Evolutionary conservation across 164 flowering plant species (phyloP), one percentile per base, ranked within the genome.

Genomic region (Piper betle): DNA sequence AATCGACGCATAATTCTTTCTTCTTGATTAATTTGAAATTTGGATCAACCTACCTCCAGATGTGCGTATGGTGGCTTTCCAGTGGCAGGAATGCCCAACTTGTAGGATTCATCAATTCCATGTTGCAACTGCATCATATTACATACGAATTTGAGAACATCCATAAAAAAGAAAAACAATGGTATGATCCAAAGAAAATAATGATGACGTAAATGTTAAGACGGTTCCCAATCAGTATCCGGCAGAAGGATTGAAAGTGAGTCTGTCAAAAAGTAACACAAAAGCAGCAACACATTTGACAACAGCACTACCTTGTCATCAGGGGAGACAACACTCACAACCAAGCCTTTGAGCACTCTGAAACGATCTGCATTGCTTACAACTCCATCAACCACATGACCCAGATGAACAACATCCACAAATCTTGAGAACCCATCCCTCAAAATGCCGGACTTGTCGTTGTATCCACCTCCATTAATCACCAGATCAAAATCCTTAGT

Each of bases 61-160:
- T 72, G 73, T 38, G 81, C 96, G 75, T 75, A 83, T 40, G 61
- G 68, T 39, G 80, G 77, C 16, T 75, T 78, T 50, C 79, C 82
- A 2, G 73, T 57, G 17, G 76, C 63, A 37, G 88, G 81, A 46
- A 90, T 67, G 10, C 68, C 59, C 66, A 90, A 68, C 62, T 72
- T 75, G 80, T 90, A 87, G 2, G 97, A 84, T 72, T 90, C 97
- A 61, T 90, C 93, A 37, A 79, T 63, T 20, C 91, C 93, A 72
- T 75, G 81, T 58, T 85, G 87, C 57, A 87, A 71, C 97, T 90
- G 91, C n/a, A n/a, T n/a, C n/a, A n/a, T n/a, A n/a, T n/a, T n/a
- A n/a, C 80, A 79, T 16, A 55, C 6, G 59, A 56, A 60, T 58
- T 16, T 1, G 38, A 55, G 33, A 20, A 7, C 20, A 33, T 55